Evolutionary conservation across 257 asterid genomes (phyloP).

Genomic region (Craterostigma plantagineum): DNA sequence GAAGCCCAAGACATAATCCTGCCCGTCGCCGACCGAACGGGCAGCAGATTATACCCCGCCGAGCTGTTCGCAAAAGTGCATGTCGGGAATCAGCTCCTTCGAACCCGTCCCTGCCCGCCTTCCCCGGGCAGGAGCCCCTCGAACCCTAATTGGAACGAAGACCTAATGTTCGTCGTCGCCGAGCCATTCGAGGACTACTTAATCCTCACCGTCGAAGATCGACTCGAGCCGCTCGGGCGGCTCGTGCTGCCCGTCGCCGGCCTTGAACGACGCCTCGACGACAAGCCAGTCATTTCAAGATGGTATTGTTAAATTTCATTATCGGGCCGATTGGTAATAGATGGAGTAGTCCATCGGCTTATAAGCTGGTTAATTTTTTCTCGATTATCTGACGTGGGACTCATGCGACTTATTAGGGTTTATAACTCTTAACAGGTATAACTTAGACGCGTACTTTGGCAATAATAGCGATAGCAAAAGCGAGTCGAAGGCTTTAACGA

Average conservation of each 20-base stretch:
- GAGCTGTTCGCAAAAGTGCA: conserved; percentile 68
- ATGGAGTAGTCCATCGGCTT: no score
- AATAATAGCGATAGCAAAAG: conserved; percentile 13
- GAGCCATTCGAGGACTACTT: conserved; percentile 75
- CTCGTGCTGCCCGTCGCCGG: conserved; percentile 26
- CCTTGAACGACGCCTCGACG: conserved; percentile 55
- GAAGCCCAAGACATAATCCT: conserved; percentile 65
- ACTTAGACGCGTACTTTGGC: conserved; percentile 37
- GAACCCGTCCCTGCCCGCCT: conserved; percentile 48
- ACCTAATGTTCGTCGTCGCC: conserved; percentile 61
- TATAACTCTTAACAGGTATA: no score
- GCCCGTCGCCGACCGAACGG: conserved; percentile 49
- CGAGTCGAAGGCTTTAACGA: conserved; percentile 26
- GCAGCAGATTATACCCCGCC: conserved; percentile 63
- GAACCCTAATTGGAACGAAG: conserved; percentile 71
- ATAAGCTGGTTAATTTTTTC: no score
- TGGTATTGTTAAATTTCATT: no score
- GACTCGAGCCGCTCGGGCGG: conserved; percentile 45
- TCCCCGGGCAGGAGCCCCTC: conserved; percentile 27
- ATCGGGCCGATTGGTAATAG: no score
- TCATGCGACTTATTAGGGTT: no score
- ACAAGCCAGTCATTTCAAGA: conserved; percentile 39
- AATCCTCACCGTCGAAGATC: conserved; percentile 50
- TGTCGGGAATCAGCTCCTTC: conserved; percentile 61
- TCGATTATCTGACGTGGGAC: no score